Conservation (phyloP, 441 rosid species). For the Brassica hybrid region DNA sequence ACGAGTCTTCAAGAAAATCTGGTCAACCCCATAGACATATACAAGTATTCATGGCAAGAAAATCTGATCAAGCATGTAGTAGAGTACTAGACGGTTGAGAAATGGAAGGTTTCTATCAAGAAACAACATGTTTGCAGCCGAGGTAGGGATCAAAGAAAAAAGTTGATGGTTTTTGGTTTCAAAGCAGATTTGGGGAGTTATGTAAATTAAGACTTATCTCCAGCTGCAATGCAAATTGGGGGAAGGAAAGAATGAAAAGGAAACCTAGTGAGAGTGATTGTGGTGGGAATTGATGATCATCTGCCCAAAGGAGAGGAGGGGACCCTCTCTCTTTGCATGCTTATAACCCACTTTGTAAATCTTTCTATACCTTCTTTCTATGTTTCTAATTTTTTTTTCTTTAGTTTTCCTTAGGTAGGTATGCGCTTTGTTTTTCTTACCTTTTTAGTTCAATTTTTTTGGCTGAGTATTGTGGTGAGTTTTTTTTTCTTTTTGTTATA, state of each 20-base stretch:
- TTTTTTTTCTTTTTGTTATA: conserved; percentile 12
- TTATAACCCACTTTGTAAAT: conserved; percentile 48
- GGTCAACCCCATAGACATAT: conserved; percentile 24
- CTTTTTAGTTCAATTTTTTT: conserved; percentile 26
- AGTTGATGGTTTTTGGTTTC: conserved; percentile 39
- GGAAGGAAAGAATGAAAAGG: conserved; percentile 39
- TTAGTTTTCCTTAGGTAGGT: conserved; percentile 31
- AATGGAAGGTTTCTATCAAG: not conserved
- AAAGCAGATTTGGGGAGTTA: conserved; percentile 35
- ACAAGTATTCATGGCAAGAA: conserved; percentile 13
- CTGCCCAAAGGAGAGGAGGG: conserved; percentile 39
- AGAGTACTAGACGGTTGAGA: conserved; percentile 16
- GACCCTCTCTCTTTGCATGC: conserved; percentile 46
- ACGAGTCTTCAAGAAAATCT: conserved; percentile 40
- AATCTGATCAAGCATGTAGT: conserved; percentile 17
- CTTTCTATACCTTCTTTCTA: conserved; percentile 38
- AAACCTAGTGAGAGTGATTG: conserved; percentile 38
- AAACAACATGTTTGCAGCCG: conserved; percentile 6
- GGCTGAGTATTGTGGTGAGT: conserved; percentile 40
- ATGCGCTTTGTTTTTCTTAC: conserved; percentile 34
- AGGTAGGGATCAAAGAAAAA: conserved; percentile 14
- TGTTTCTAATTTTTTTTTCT: not conserved
- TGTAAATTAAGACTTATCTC: conserved; percentile 37
- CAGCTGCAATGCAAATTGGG: conserved; percentile 47
- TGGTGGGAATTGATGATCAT: conserved; percentile 46